Evolutionary conservation across 208 protist species (phyloP).

Genomic region (Acanthamoeba rhysodes): DNA sequence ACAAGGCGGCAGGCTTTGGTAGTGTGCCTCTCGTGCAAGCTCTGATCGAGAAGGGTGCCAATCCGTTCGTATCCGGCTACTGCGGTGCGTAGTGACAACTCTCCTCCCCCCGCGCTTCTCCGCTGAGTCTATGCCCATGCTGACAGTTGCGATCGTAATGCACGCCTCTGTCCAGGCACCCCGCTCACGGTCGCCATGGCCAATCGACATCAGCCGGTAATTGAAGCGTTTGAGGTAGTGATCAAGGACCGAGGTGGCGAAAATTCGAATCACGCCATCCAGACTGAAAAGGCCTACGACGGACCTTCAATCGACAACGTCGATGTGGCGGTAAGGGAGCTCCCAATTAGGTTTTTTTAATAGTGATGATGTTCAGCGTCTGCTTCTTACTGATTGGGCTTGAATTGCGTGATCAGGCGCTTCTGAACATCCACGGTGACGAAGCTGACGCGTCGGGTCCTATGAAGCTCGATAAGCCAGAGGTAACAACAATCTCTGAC

Average conservation of each 20-base stretch:
- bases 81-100: not conserved
- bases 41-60: not conserved
- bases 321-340: not conserved
- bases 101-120: not conserved
- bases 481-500: not conserved
- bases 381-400: not conserved
- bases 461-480: not conserved
- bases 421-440: slow-evolving; percentile 7
- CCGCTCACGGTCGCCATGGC: slow-evolving; percentile 34
- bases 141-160: too few relatives aligned
- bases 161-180: not conserved
- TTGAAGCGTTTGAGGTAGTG: not conserved
- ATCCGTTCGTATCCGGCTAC: not conserved
- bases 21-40: slow-evolving; percentile 20
- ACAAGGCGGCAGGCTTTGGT: slow-evolving; percentile 14
- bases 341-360: not conserved
- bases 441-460: not conserved
- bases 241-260: not conserved
- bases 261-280: not conserved
- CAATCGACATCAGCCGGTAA: not conserved
- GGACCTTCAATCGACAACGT: slow-evolving; percentile 20
- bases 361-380: too few relatives aligned
- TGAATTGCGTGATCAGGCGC: not conserved
- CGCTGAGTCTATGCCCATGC: not conserved
- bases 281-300: not conserved